These are phyloP conservation scores for Samsoniella hepiali DNA, from an alignment of 2,329 filamentous ascomycete species.

Conservation along the genomic window DNA sequence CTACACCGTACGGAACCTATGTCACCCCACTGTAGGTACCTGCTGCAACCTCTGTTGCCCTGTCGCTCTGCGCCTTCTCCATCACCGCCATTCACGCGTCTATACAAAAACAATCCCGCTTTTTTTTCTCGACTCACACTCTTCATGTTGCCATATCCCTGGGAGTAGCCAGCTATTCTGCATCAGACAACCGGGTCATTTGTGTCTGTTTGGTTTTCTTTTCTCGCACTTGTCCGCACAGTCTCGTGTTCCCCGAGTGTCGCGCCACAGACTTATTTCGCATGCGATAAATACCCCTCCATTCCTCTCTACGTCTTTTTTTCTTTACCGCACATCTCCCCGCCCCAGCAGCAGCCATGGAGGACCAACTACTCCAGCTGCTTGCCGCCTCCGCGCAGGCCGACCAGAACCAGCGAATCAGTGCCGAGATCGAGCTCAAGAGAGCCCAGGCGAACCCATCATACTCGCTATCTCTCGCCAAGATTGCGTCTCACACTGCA, in stretches of 20 bases:
- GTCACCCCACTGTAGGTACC: too few species aligned
- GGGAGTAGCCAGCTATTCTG: not conserved
- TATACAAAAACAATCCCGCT: slow-evolving; percentile 10
- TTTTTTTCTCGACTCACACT: slow-evolving; percentile 14
- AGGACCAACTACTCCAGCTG: slow-evolving; percentile 86
- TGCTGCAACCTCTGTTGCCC: not conserved
- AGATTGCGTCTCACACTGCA: slow-evolving; percentile 73
- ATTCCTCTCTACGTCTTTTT: slow-evolving; percentile 4
- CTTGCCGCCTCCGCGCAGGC: slow-evolving; percentile 81
- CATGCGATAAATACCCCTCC: slow-evolving; percentile 14
- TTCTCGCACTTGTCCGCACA: not conserved
- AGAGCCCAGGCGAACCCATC: slow-evolving; percentile 64
- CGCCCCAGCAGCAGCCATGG: slow-evolving; percentile 55
- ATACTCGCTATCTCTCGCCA: slow-evolving; percentile 75
- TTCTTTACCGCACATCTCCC: slow-evolving; percentile 2
- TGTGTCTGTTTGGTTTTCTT: not conserved
- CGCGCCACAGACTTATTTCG: not conserved
- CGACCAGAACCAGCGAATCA: slow-evolving; percentile 72
- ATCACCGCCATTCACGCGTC: slow-evolving; percentile 18
- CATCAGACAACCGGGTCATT: not conserved
- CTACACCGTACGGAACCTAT: too few species aligned
- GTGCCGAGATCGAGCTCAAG: slow-evolving; percentile 80
- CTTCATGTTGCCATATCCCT: not conserved
- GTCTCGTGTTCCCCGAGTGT: not conserved
- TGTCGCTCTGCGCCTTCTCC: not conserved